Base-by-base conservation (phyloP, 2,329 filamentous ascomycete genomes). In the Colletotrichum cereale region DNA sequence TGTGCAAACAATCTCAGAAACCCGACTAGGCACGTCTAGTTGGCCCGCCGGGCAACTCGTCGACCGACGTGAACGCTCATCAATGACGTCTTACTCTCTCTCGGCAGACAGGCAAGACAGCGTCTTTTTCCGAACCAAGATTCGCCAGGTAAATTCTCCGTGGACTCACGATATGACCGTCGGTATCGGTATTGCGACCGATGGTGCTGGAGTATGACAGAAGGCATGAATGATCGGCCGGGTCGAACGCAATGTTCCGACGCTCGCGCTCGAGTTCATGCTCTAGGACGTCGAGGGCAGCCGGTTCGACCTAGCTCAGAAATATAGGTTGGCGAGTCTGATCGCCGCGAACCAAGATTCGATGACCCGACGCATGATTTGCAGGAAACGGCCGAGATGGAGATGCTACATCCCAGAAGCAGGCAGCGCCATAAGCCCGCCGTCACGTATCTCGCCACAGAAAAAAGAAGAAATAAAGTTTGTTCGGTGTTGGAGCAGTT, bases 1-100 rank as follows among this genome's bases (percentile, higher is more conserved):
- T 18, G 6, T 8, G 48, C 5, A 4, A 3, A 11, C 14, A 1
- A 29, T 18, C 1, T 5, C 5, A 10, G 1, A 18, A 18, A 7
- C 2, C 3, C 3, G 3, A 24, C 24, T 14, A 10, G 21, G 1
- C 8, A 14, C 21, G 44, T 48, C 5, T 24, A 3, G 1, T 26
- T 4, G n/a, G 5, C 47, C 7, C 7, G 5, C 5, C 11, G n/a
- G n/a, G n/a, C n/a, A 14, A 16, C 10, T 3, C 12, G 24, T 2
- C 24, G 47, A 11, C 21, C 21, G 42, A 44, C 21, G 0, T 26
- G 12, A 7, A 48, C 8, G 24, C 1, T 26, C 5, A 21, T 3
- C 6, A 4, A 10, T 31, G 14, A 29, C 14, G 16, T 52, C 48
- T 8, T 50, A 16, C 16, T 3, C 48, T 31, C 16, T 52, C 14